Base-by-base conservation (phyloP, 371 early-diverging fungal genomes). In the Parasitella parasitica region DNA sequence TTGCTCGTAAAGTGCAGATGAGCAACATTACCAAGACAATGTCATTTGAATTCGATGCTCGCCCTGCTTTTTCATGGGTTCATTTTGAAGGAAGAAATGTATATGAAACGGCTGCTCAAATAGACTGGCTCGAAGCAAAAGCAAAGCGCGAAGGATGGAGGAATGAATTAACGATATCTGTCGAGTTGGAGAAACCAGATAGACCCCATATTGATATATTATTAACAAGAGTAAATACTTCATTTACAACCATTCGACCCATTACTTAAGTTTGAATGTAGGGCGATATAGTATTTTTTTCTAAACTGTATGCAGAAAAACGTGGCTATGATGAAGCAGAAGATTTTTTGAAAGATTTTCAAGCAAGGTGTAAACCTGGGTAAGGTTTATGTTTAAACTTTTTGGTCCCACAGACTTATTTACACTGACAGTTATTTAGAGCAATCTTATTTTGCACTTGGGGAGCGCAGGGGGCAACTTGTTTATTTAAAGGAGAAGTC, bases 21-120 rank as follows among this genome's bases (percentile, higher is more conserved):
- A 54, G 70, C n/a, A 36, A 49, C 9, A 64, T 60, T 20, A 41
- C 53, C 13, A 60, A 53, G 12, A 60, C 61, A 11, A 60, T 60
- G 61, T 53, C 54, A 1, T 53, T 60, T 43, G 61, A 60, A 24
- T 60, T 60, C 12, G 61, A 60, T 54, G 35, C 53, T 43, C 53
- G 53, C 6, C 53, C 53, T 9, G 12, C 38, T 11, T 72, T 54
- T 55, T 39, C 34, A 18, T 87, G 90, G 90, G 72, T 85, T n/a
- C 90, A 90, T 66, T 90, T 88, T 67, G 90, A 90, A 64, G 89
- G 68, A n/a, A 74, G 90, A 13, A 88, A 88, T 41, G 67, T 81
- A 8, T 72, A 76, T 18, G 74, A 86, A 52, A 75, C 76, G 1
- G 65, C 78, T 27, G 54, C 63, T 34, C 87, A 88, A 77, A 84